Conservation (phyloP, 805 yeast species). For the Lachancea lanzarotensis region DNA sequence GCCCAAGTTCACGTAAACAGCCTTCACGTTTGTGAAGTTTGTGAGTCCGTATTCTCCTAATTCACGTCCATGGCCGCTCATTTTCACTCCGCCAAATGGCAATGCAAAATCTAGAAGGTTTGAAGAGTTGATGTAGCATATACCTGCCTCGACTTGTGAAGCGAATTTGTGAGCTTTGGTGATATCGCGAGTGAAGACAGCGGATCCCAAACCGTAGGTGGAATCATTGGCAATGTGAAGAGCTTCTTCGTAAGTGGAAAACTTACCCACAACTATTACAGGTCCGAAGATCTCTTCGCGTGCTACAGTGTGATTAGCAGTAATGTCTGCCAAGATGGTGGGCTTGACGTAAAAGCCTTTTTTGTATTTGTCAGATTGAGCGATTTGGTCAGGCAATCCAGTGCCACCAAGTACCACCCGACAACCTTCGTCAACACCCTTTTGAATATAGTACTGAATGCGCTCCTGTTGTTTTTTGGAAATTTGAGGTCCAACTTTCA, state of each 20-base stretch:
- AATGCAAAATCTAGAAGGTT: slow-evolving; percentile 50
- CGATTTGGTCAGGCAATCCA: slow-evolving; percentile 26
- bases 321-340: slow-evolving; percentile 43
- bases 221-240: slow-evolving; percentile 38
- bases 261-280: slow-evolving; percentile 40
- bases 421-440: slow-evolving; percentile 51
- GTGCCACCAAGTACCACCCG: slow-evolving; percentile 41
- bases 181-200: slow-evolving; percentile 37
- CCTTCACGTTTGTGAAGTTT: slow-evolving; percentile 58
- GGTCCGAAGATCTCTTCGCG: slow-evolving; percentile 50
- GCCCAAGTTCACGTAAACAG: slow-evolving; percentile 63
- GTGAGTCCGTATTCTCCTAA: slow-evolving; percentile 59
- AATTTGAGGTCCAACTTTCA: slow-evolving; percentile 50
- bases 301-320: slow-evolving; percentile 36
- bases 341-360: slow-evolving; percentile 40
- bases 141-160: slow-evolving; percentile 39
- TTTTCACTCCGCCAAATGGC: slow-evolving; percentile 67
- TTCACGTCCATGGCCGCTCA: slow-evolving; percentile 63
- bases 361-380: slow-evolving; percentile 13
- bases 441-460: slow-evolving; percentile 40
- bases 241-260: slow-evolving; percentile 40
- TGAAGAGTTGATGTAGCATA: slow-evolving; percentile 55
- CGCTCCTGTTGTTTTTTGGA: slow-evolving; percentile 44
- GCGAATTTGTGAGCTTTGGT: slow-evolving; percentile 37
- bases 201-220: slow-evolving; percentile 43